Evolutionary conservation across 2,329 filamentous ascomycete genomes (phyloP).

Genomic region (Diaporthe amygdali): DNA sequence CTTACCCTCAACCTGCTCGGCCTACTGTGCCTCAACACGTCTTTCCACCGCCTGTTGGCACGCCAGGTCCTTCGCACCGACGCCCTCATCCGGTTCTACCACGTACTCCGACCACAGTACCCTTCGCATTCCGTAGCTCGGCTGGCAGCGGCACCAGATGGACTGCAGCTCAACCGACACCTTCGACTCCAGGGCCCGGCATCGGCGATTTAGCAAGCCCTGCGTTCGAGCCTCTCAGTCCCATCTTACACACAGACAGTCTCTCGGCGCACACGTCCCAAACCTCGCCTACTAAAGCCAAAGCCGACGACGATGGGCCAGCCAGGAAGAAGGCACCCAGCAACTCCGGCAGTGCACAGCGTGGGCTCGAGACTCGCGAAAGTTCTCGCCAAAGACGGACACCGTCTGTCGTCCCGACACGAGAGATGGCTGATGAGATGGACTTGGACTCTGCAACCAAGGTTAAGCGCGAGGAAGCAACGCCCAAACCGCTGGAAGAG

Average conservation of each 20-base stretch:
- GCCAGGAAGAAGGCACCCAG: conserved; percentile 25
- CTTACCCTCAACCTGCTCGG: conserved; percentile 30
- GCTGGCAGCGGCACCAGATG: conserved; percentile 60
- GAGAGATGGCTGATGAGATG: conserved; percentile 38
- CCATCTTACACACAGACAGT: conserved; percentile 47
- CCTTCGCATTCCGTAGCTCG: conserved; percentile 21
- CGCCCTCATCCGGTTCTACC: conserved; percentile 24
- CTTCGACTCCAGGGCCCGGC: conserved; percentile 57
- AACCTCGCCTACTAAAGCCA: conserved; percentile 39
- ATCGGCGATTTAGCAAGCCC: conserved; percentile 55
- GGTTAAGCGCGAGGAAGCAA: conserved; percentile 66
- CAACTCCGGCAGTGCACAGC: conserved; percentile 41
- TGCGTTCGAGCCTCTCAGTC: conserved; percentile 64
- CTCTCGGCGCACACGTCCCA: conserved; percentile 38
- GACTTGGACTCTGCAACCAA: conserved; percentile 45
- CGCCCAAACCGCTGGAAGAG: conserved; percentile 60
- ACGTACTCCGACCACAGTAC: conserved; percentile 29
- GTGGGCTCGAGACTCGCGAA: conserved; percentile 33
- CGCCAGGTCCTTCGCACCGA: conserved; percentile 4
- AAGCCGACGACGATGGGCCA: conserved; percentile 36
- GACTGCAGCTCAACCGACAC: conserved; percentile 57
- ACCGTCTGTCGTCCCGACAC: conserved; percentile 25
- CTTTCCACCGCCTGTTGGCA: conserved; percentile 18
- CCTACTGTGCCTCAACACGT: conserved; percentile 16
- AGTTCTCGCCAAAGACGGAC: conserved; percentile 23